A percentile compares a stretch with the other conserved stretches of the same genome.
phyloP scores from a whole-genome alignment of 2,329 filamentous ascomycete genomes.

The Davidsoniella neocaledoniae region DNA sequence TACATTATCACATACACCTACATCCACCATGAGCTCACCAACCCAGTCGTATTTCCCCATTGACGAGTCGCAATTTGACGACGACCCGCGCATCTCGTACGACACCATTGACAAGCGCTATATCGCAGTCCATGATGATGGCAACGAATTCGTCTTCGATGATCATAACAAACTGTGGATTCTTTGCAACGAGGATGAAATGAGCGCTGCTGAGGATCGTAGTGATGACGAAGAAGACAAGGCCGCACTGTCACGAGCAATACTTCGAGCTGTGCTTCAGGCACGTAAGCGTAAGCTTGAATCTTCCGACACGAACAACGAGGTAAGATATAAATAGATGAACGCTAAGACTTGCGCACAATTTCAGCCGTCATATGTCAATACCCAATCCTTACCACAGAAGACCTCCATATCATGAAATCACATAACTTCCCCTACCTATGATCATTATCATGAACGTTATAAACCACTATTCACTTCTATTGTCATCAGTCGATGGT shows the following conservation, averaged over 20 bases:
- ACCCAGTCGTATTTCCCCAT: conserved; percentile 30
- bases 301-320: conserved; percentile 20
- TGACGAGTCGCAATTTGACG: conserved; percentile 51
- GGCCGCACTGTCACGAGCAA: too few relatives aligned
- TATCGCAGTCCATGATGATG: conserved; percentile 70
- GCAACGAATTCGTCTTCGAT: conserved; percentile 74
- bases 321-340: conserved; percentile 15
- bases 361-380: not conserved
- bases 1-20: not conserved
- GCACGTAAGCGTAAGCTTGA: conserved; percentile 27
- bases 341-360: too few relatives aligned
- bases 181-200: conserved; percentile 31
- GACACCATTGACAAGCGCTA: conserved; percentile 70
- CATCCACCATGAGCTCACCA: conserved; percentile 3
- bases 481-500: too few relatives aligned
- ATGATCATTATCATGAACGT: too few relatives aligned
- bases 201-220: conserved; percentile 6
- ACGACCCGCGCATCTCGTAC: conserved; percentile 70
- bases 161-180: conserved; percentile 57
- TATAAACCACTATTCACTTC: too few relatives aligned
- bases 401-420: too few relatives aligned
- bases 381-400: not conserved
- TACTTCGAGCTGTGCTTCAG: not conserved
- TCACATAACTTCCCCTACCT: too few relatives aligned
- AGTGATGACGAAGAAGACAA: not conserved